Percentiles rank a stretch among this genome's conserved stretches.
Evolutionary conservation across 495 filamentous ascomycete genomes (phyloP).

Genomic region (Xanthoparmelia taractica): DNA sequence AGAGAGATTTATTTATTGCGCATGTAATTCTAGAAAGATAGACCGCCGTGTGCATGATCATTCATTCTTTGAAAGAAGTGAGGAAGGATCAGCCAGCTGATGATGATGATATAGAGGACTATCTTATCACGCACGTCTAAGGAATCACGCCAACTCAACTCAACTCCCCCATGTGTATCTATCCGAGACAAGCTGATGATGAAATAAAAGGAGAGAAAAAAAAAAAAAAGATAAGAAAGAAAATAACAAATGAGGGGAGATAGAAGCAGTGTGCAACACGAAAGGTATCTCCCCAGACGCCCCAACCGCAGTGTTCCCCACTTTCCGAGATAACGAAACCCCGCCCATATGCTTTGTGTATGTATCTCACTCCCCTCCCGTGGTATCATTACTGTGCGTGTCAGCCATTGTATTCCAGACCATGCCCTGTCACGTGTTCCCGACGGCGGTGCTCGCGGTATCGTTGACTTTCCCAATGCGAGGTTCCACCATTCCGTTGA

Average conservation of each 20-base stretch:
- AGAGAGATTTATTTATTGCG: no score
- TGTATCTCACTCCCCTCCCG: background rate
- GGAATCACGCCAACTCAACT: no score
- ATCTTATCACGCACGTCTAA: no score
- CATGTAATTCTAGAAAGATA: no score
- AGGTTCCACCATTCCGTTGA: background rate
- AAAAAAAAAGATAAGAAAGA: background rate
- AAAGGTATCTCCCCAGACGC: conserved; percentile 1
- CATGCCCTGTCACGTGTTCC: background rate
- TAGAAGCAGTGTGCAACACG: background rate
- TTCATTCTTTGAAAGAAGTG: no score
- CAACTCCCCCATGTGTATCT: no score
- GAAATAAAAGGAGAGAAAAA: background rate
- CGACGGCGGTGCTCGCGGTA: background rate
- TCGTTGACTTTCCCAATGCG: background rate
- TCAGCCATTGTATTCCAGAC: background rate
- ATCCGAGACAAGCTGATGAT: no score
- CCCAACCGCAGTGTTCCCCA: no score
- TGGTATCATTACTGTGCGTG: background rate
- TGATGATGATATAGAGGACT: no score
- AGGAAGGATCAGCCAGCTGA: no score
- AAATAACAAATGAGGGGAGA: background rate
- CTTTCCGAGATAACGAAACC: background rate
- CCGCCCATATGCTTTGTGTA: background rate
- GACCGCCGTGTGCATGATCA: no score